Percentiles rank a stretch among this genome's conserved stretches.
phyloP scores from a whole-genome alignment of 228 moss, liverwort and hornwort genomes.

The Sphagnum fallax region DNA sequence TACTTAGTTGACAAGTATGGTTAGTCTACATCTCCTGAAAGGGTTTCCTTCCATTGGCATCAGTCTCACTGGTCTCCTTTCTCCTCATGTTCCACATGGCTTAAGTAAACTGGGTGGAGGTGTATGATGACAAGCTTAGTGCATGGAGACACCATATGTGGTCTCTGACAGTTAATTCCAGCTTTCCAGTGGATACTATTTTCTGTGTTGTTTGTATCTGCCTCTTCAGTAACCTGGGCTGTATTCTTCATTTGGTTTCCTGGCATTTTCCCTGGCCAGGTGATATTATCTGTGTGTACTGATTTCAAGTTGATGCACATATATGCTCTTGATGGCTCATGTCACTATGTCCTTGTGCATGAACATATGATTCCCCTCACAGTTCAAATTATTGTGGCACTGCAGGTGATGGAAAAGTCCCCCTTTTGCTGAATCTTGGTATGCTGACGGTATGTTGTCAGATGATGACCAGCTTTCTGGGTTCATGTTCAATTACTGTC shows the following conservation, averaged over 20 bases:
- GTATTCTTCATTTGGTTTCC: too few relatives aligned
- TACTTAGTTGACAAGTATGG: conserved; percentile 90
- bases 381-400: background rate
- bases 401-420: conserved; percentile 96
- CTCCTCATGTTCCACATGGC: background rate
- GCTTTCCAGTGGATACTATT: too few relatives aligned
- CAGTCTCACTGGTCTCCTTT: too few relatives aligned
- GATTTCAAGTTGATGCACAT: too few relatives aligned
- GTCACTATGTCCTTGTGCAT: too few relatives aligned
- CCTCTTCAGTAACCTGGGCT: too few relatives aligned
- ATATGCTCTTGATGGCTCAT: too few relatives aligned
- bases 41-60: background rate
- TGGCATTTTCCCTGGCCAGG: too few relatives aligned
- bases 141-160: background rate
- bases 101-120: background rate
- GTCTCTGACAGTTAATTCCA: too few relatives aligned
- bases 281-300: too few relatives aligned
- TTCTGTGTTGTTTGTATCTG: too few relatives aligned
- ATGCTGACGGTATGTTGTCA: conserved; percentile 58
- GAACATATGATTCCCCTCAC: too few relatives aligned
- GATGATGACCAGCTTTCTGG: background rate
- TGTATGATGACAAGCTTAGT: background rate
- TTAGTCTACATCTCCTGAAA: conserved; percentile 13
- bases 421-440: conserved; percentile 73
- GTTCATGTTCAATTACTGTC: background rate